phyloP scores from a whole-genome alignment of 371 early-diverging fungal genomes.

The Circinella minor region DNA sequence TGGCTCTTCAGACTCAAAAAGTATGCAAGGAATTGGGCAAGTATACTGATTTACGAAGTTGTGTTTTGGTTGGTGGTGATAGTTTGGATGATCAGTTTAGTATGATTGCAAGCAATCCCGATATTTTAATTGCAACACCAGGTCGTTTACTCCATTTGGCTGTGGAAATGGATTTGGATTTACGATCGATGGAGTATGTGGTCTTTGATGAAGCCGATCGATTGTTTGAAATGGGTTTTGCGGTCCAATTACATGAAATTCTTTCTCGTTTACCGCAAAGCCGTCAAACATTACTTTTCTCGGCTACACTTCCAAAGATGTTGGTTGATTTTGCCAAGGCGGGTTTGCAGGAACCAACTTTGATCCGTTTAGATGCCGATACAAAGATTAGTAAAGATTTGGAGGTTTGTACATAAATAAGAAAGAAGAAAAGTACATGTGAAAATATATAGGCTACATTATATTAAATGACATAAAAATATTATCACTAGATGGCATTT shows the following conservation, averaged over 20 bases:
- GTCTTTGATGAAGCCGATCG: conserved; percentile 99
- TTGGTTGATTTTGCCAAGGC: conserved; percentile 96
- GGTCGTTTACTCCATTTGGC: conserved; percentile 96
- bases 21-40: conserved; percentile 89
- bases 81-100: conserved; percentile 92
- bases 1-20: conserved; percentile 96
- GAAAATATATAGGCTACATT: no score
- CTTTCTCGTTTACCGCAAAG: conserved; percentile 79
- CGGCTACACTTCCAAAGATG: conserved; percentile 92
- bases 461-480: background rate
- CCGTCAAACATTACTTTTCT: conserved; percentile 93
- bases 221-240: conserved; percentile 97
- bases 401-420: conserved; percentile 50
- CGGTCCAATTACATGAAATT: conserved; percentile 93
- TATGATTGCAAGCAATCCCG: conserved; percentile 91
- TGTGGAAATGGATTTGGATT: conserved; percentile 91
- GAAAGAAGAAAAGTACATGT: background rate
- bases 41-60: conserved; percentile 88
- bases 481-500: conserved; percentile 73
- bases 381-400: conserved; percentile 92
- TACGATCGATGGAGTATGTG: conserved; percentile 91
- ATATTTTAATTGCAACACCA: conserved; percentile 97
- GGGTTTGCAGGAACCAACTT: conserved; percentile 90
- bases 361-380: conserved; percentile 93
- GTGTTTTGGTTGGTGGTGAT: conserved; percentile 96